Base-by-base conservation (phyloP, 176 grass and related monocot genomes). In the Ampelocalamus luodianensis region DNA sequence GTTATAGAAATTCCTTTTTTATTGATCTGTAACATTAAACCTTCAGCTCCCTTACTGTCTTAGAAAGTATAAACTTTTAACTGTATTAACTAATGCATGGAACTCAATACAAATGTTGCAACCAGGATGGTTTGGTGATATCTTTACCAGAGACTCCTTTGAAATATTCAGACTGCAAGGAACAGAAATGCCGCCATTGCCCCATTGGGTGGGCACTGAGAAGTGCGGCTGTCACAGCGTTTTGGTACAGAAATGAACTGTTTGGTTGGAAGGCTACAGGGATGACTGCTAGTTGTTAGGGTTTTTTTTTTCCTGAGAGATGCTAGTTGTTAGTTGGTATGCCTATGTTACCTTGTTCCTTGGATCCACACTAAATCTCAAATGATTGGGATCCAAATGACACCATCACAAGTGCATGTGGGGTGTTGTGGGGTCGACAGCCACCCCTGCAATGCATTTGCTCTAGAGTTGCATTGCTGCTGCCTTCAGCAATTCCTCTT, bases 201-300 rank as follows among this genome's bases (percentile, higher is more conserved):
- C 83, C 69, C 77, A 81, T 45, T 26, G 58, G 45, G 80, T 37
- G 63, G 73, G 37, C 67, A 13, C 49, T n/a, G 17, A 54, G 46
- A 70, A 63, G 63, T 72, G 70, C 22, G 76, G 77, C 77, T 89
- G 82, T 80, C 77, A 87, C 68, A 55, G 10, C 62, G 76, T 87
- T 70, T 70, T 10, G 76, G 43, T 80, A 68, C 74, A 79, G 11
- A 66, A 72, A 79, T 87, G 4, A 79, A 42, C 59, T 83, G 80
- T 87, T 90, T 87, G 32, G 84, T 90, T 90, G 85, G 89, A 90
- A 48, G 85, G 89, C 69, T 75, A 90, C 89, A 87, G 71, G 80
- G 72, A 80, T 74, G 81, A 56, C 82, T 79, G 26, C 76, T 64
- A 64, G 42, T 76, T 69, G 81, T 85, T 87, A 85, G 89, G 80